These are phyloP conservation scores for Monosporascus sp. DNA, from an alignment of 2,329 filamentous ascomycete genomes.

Conservation along the genomic window DNA sequence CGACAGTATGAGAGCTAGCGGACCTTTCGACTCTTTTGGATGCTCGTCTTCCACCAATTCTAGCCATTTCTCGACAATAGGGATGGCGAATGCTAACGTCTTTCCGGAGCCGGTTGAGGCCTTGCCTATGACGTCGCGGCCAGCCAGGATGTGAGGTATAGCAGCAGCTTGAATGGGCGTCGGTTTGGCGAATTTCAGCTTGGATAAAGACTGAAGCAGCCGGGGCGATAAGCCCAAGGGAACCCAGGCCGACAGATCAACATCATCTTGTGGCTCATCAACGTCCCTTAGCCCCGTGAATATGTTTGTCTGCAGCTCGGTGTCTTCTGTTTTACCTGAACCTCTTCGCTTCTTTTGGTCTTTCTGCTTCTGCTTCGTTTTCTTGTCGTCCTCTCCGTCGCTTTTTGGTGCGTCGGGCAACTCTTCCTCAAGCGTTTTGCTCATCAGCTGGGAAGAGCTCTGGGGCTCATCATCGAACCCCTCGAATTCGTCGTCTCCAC, in stretches of 20 bases:
- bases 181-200: conserved; percentile 73
- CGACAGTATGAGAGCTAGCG: conserved; percentile 76
- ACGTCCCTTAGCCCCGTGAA: conserved; percentile 54
- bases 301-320: conserved; percentile 39
- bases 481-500: conserved; percentile 50
- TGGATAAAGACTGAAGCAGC: conserved; percentile 68
- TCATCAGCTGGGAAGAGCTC: conserved; percentile 12
- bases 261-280: conserved; percentile 51
- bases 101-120: conserved; percentile 96
- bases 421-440: conserved; percentile 9
- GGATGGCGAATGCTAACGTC: conserved; percentile 90
- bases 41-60: conserved; percentile 32
- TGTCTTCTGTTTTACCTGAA: conserved; percentile 29
- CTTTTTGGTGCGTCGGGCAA: conserved; percentile 1
- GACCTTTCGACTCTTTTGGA: conserved; percentile 34
- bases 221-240: conserved; percentile 66
- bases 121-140: conserved; percentile 91
- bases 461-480: conserved; percentile 54
- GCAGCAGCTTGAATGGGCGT: conserved; percentile 74
- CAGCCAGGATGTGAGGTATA: conserved; percentile 77
- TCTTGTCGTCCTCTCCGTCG: conserved; percentile 10
- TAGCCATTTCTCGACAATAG: conserved; percentile 82
- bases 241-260: conserved; percentile 76
- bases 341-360: conserved; percentile 27
- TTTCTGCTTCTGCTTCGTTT: conserved; percentile 17